Conservation (phyloP, 768 basidiomycete genomes). For the Tulasnella sp. region DNA sequence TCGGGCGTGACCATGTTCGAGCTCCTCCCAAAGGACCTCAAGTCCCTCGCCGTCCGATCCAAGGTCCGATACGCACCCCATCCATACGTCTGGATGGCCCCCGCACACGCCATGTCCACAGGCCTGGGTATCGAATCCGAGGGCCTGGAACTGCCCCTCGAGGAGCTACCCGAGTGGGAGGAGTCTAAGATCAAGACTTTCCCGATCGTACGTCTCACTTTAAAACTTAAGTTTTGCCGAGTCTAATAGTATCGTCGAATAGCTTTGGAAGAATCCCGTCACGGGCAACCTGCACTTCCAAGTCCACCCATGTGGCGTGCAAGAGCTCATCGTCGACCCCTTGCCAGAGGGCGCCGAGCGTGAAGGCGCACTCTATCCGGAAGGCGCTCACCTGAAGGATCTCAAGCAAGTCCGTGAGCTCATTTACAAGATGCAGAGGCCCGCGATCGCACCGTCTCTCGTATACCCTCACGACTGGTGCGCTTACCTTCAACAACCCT, state of each 20-base stretch:
- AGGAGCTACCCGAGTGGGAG: slow-evolving; percentile 72
- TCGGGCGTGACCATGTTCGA: slow-evolving; percentile 76
- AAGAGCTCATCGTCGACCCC: slow-evolving; percentile 57
- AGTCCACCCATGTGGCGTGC: slow-evolving; percentile 71
- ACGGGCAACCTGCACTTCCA: slow-evolving; percentile 77
- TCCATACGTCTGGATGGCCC: slow-evolving; percentile 85
- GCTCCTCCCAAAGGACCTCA: slow-evolving; percentile 52
- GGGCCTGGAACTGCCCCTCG: slow-evolving; percentile 50
- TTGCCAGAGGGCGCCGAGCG: slow-evolving; percentile 48
- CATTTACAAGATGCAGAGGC: slow-evolving; percentile 77
- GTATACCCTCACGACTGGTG: slow-evolving; percentile 87
- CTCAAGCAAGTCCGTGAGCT: slow-evolving; percentile 58
- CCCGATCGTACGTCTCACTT: slow-evolving; percentile 37
- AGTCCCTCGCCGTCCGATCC: slow-evolving; percentile 67
- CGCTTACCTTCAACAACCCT: neutral
- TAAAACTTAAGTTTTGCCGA: neutral
- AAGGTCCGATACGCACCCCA: slow-evolving; percentile 72
- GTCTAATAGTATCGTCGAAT: neutral
- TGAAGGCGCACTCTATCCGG: slow-evolving; percentile 64
- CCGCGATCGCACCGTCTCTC: slow-evolving; percentile 70
- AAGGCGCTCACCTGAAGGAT: slow-evolving; percentile 65
- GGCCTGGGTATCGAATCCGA: slow-evolving; percentile 76
- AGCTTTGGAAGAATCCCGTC: slow-evolving; percentile 88
- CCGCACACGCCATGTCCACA: slow-evolving; percentile 57
- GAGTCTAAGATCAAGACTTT: slow-evolving; percentile 59